These are phyloP conservation scores for Phytophthora cactorum DNA, from an alignment of 352 stramenopile species.

Conservation along the genomic window DNA sequence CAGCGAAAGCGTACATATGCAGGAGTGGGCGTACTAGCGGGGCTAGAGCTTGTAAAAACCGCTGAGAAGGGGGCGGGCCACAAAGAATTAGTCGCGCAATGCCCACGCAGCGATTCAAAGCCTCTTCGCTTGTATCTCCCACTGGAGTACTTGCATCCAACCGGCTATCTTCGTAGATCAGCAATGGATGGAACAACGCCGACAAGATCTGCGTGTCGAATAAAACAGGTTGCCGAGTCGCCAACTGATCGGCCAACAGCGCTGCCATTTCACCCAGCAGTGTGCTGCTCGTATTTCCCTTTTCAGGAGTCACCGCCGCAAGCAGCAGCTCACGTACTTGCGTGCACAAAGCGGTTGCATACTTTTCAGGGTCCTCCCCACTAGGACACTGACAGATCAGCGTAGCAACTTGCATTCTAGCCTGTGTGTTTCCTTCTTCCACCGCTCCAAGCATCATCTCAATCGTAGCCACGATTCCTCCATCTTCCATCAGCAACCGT, in stretches of 20 bases:
- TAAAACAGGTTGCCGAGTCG: slow-evolving; percentile 40
- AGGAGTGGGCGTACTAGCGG: slow-evolving; percentile 66
- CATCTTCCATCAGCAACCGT: slow-evolving; percentile 66
- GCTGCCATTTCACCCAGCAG: slow-evolving; percentile 76
- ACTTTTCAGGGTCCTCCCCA: slow-evolving; percentile 44
- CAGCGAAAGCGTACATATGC: slow-evolving; percentile 77
- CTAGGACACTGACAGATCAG: slow-evolving; percentile 78
- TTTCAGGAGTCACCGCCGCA: slow-evolving; percentile 42
- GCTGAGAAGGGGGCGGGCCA: slow-evolving; percentile 65
- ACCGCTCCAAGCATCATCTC: slow-evolving; percentile 81
- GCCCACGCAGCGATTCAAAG: slow-evolving; percentile 58
- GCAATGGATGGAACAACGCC: slow-evolving; percentile 60
- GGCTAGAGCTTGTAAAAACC: slow-evolving; percentile 51
- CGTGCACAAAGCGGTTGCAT: slow-evolving; percentile 50
- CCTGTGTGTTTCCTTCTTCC: slow-evolving; percentile 87
- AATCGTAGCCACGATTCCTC: slow-evolving; percentile 80
- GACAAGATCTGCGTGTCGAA: slow-evolving; percentile 67
- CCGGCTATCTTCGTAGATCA: slow-evolving; percentile 63
- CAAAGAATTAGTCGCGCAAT: slow-evolving; percentile 69
- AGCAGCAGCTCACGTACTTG: slow-evolving; percentile 68
- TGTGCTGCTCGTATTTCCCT: slow-evolving; percentile 64
- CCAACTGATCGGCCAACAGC: slow-evolving; percentile 66
- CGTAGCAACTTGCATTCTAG: slow-evolving; percentile 79
- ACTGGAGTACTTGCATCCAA: not conserved
- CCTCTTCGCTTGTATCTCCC: slow-evolving; percentile 41